phyloP scores from a whole-genome alignment of 768 basidiomycete genomes.

The Rubroboletus pulcherrimus region DNA sequence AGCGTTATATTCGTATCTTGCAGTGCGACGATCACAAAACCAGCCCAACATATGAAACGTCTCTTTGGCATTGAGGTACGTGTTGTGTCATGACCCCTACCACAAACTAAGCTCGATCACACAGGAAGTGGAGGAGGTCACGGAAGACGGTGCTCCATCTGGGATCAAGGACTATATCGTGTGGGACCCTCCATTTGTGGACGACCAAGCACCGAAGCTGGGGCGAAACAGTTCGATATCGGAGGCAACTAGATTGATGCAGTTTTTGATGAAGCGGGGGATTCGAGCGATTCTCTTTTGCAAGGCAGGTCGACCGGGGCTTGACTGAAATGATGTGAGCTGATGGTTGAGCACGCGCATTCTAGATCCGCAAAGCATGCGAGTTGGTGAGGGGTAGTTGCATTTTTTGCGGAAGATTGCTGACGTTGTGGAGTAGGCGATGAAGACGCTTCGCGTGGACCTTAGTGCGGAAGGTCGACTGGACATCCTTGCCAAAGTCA shows the following conservation, averaged over 20 bases:
- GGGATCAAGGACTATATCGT: constrained; percentile 77
- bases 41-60: constrained; percentile 67
- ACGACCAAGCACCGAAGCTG: constrained; percentile 48
- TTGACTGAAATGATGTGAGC: background rate
- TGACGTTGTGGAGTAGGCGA: constrained; percentile 48
- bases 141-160: constrained; percentile 78
- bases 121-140: constrained; percentile 61
- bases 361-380: constrained; percentile 73
- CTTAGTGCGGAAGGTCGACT: constrained; percentile 70
- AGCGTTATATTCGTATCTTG: constrained; percentile 71
- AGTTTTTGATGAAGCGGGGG: constrained; percentile 78
- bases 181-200: constrained; percentile 67
- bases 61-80: constrained; percentile 63
- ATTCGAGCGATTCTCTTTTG: constrained; percentile 86
- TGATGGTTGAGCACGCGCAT: background rate
- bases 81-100: background rate
- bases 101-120: background rate
- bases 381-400: constrained; percentile 56
- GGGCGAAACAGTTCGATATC: constrained; percentile 56
- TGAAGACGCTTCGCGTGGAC: constrained; percentile 70
- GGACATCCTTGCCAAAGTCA: constrained; percentile 73
- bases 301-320: constrained; percentile 44
- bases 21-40: constrained; percentile 82
- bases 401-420: background rate
- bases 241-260: constrained; percentile 71